Base-by-base conservation (phyloP, 179 eudicot genomes). In the Monotropa hypopitys region DNA sequence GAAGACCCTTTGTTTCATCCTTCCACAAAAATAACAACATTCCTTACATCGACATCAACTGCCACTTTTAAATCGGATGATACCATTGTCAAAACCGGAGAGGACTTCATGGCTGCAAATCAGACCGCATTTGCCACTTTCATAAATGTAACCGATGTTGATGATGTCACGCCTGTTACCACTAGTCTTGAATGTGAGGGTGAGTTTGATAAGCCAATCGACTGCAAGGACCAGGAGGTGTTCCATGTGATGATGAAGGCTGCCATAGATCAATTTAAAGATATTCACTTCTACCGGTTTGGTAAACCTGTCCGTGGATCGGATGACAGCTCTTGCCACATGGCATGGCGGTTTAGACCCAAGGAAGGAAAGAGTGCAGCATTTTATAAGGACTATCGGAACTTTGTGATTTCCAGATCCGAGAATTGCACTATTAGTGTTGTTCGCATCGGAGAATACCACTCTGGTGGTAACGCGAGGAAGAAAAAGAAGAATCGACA, bases 301-400 rank as follows among this genome's bases (percentile, higher is more conserved):
- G 99, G 99, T 49, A 95, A 95, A 78, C 89, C 97, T 0, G 88
- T 93, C 30, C 83, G 79, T n/a, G 99, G 99, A 56, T 72, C 80
- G 0, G 84, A 93, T 63, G 98, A 87, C 71, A 80, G 70, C 61
- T 88, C 84, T 16, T 95, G 99, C 80, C 97, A 93, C 78, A 95
- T 95, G 99, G 98, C 97, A 0, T 94, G 97, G 97, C 79, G 98
- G 78, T 95, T 88, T 82, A 90, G 98, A 84, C 99, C 99, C 16
- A 93, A 87, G 81, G 95, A 93, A 78, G 96, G 96, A 77, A 92
- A 90, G 81, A 82, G 92, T 0, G 92, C 89, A 0, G 80, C 87
- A 0, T 84, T 89, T 61, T 86, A 90, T 66, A 93, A 90, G 88
- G 98, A 93, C 69, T 93, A 90, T 59, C 78, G 98, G 30, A 88